Base-by-base conservation (phyloP, 2,329 filamentous ascomycete species). In the Ophiostoma populinum region DNA sequence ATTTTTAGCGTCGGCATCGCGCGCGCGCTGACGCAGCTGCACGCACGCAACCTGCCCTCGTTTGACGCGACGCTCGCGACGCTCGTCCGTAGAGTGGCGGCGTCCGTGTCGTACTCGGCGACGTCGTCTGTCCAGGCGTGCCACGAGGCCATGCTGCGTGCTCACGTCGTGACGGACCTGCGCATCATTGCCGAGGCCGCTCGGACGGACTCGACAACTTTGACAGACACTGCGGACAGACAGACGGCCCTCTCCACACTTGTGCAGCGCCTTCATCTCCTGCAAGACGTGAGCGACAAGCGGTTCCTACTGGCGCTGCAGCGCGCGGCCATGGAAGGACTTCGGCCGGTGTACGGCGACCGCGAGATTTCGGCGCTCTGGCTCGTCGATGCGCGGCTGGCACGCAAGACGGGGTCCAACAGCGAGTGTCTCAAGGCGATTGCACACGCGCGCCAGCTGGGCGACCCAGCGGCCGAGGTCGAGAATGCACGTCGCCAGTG, bases 391-490 rank as follows among this genome's bases (percentile, higher is more conserved):
- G 83, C 87, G 27, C 73, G 79, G 42, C 65, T 98, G 20, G 85
- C 87, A 13, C 71, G 90, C 39, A 94, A 95, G 56, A 71, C 79
- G 7, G 80, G 80, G 41, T 79, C 80, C 12, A 76, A 76, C 36
- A 77, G 83, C 36, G 85, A 87, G 46, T 92, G 90, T 1, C 93
- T 94, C 58, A 90, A 92, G 51, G 85, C 87, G 11, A 83, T 95
- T 17, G 65, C 95, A 2, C 83, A 90, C 55, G 90, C 92, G 9
- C 78, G 80, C 16, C 71, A 78, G 41, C 67, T 93, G 9, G 81
- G 82, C 15, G 83, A 93, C 45, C 75, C 80, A 39, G 82, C 81
- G 2, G 83, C 87, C 9, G 87, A 82, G 8, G 90, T 98, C 41
- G 92, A 98, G 52, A 87, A 98, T 52, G 85, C 90, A 2, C 76